These are phyloP conservation scores for Gastroboletus turbinatus DNA, from an alignment of 1,284 basidiomycete species.

Conservation along the genomic window DNA sequence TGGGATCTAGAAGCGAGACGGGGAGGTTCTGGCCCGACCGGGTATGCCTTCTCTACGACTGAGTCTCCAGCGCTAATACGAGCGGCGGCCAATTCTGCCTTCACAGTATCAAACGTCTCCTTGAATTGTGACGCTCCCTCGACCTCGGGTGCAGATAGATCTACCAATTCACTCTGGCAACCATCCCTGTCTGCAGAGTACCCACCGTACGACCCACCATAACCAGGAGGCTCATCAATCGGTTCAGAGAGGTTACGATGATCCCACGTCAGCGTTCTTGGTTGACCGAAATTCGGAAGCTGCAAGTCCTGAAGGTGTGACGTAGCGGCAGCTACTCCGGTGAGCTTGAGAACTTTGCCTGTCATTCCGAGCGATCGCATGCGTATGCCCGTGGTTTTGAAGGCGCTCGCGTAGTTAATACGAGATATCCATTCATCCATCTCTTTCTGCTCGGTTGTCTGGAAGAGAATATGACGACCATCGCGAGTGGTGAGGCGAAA, in stretches of 20 bases:
- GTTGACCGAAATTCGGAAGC: constrained; percentile 31
- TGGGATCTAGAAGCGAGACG: constrained; percentile 43
- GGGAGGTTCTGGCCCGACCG: constrained; percentile 6
- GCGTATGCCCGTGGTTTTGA: constrained; percentile 83
- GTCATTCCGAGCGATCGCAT: constrained; percentile 78
- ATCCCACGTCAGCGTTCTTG: constrained; percentile 48
- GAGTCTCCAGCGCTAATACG: constrained; percentile 27
- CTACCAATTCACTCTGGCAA: constrained; percentile 39
- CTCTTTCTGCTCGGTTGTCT: constrained; percentile 70
- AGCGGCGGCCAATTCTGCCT: constrained; percentile 71
- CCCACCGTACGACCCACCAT: constrained; percentile 22
- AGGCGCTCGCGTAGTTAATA: constrained; percentile 94
- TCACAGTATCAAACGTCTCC: constrained; percentile 83
- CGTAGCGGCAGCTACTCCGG: constrained; percentile 80
- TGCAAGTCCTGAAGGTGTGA: constrained; percentile 74
- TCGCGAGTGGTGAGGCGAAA: constrained; percentile 80
- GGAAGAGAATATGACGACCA: constrained; percentile 81
- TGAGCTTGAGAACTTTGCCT: constrained; percentile 68
- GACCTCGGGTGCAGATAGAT: constrained; percentile 47
- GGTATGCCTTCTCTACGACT: constrained; percentile 3
- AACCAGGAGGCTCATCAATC: constrained; percentile 4
- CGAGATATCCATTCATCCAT: constrained; percentile 91
- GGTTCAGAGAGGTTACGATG: constrained; percentile 28
- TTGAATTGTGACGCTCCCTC: constrained; percentile 67
- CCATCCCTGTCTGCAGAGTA: constrained; percentile 30